Evolutionary conservation across 208 protist species (phyloP).

Genomic region (Wallacemonas rigidus): DNA sequence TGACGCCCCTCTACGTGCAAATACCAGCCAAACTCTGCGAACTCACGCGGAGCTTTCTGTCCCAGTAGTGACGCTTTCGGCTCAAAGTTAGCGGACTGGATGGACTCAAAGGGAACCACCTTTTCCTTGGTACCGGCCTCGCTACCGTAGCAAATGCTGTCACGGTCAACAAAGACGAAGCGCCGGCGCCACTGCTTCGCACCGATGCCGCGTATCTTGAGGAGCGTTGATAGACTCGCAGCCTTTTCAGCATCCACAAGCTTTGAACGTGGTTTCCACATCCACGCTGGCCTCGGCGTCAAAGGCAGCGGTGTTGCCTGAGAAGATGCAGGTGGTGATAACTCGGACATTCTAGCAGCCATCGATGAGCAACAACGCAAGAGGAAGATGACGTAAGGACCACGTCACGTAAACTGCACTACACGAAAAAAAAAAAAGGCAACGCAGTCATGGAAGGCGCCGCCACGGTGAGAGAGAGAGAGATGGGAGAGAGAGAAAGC

Average conservation of each 20-base stretch:
- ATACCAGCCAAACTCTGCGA: constrained; percentile 52
- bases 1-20: constrained; percentile 38
- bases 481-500: too few relatives aligned
- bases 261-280: constrained; percentile 77
- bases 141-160: constrained; percentile 55
- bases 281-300: constrained; percentile 46
- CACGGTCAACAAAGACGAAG: constrained; percentile 51
- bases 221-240: constrained; percentile 25
- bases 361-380: too few relatives aligned
- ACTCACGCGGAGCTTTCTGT: constrained; percentile 41
- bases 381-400: too few relatives aligned
- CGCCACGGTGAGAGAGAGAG: too few relatives aligned
- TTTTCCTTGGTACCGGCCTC: constrained; percentile 35
- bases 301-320: not conserved
- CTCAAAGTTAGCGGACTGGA: constrained; percentile 33
- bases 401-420: too few relatives aligned
- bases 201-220: constrained; percentile 48
- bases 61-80: constrained; percentile 28
- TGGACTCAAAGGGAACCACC: constrained; percentile 47
- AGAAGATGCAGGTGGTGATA: not conserved
- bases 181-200: constrained; percentile 57
- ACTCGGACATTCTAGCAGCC: too few relatives aligned
- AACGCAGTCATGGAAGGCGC: too few relatives aligned
- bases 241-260: constrained; percentile 30
- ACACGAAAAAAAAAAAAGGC: too few relatives aligned